Evolutionary conservation across 352 stramenopile species (phyloP).

Genomic region (Discostella stelligera): DNA sequence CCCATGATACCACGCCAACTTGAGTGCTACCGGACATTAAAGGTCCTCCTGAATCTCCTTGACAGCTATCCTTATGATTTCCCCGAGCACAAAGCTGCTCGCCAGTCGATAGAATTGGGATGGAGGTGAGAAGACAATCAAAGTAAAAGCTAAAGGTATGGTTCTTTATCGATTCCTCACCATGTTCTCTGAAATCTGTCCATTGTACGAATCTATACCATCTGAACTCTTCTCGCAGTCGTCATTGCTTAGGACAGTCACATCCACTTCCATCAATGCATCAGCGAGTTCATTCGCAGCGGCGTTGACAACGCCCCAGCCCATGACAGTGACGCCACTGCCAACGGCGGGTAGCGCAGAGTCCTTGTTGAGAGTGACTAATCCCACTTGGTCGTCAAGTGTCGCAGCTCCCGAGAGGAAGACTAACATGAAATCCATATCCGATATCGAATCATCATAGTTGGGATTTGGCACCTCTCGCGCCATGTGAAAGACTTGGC

Average conservation of each 20-base stretch:
- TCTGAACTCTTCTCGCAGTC: conserved; percentile 46
- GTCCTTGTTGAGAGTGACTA: conserved; percentile 40
- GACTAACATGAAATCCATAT: conserved; percentile 58
- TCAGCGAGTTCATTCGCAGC: conserved; percentile 1
- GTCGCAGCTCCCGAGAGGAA: conserved; percentile 13
- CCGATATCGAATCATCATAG: conserved; percentile 42
- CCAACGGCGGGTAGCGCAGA: not conserved
- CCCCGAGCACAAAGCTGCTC: not conserved
- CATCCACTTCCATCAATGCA: conserved; percentile 39
- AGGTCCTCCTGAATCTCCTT: conserved; percentile 57
- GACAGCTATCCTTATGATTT: conserved; percentile 12
- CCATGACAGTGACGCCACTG: conserved; percentile 49
- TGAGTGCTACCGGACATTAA: conserved; percentile 40
- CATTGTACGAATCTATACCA: conserved; percentile 43
- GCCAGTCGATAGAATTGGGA: not conserved
- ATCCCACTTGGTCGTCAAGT: conserved; percentile 8
- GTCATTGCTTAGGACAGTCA: conserved; percentile 58
- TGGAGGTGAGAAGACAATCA: not conserved
- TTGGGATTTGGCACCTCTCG: conserved; percentile 41
- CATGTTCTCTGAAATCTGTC: conserved; percentile 58
- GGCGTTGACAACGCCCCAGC: conserved; percentile 41
- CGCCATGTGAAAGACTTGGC: conserved; percentile 13
- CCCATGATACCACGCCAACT: conserved; percentile 75
- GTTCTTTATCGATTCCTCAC: conserved; percentile 44
- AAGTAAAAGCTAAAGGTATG: not conserved